A percentile compares a stretch with the other conserved stretches of the same genome.
These are phyloP conservation scores for Coelastrella sp. DNA, from an alignment of 139 green algal genomes.

Conservation along the genomic window DNA sequence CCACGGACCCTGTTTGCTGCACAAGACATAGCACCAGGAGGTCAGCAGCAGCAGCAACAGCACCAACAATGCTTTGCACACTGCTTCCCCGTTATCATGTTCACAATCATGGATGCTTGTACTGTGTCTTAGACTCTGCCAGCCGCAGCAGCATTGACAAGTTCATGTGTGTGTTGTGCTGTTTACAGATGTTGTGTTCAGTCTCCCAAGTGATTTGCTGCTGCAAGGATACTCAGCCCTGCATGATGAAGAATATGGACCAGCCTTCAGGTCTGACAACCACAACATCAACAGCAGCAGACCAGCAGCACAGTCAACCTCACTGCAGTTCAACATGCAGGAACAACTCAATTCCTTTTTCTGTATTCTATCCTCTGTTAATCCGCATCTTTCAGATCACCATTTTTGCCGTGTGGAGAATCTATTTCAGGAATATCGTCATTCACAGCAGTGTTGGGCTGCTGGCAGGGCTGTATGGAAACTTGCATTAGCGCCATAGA, in stretches of 20 bases:
- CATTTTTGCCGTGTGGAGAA: too few relatives aligned
- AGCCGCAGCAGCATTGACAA: background rate
- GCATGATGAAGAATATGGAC: constrained; percentile 12
- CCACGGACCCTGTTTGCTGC: constrained; percentile 26
- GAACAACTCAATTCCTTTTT: too few relatives aligned
- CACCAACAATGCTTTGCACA: background rate
- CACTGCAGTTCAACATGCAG: too few relatives aligned
- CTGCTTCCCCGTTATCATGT: background rate
- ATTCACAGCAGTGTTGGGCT: too few relatives aligned
- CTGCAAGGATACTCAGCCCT: constrained; percentile 14
- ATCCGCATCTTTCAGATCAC: too few relatives aligned
- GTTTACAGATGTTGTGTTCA: constrained; percentile 37
- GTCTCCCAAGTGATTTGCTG: constrained; percentile 11
- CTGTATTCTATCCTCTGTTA: too few relatives aligned
- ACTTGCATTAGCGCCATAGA: too few relatives aligned
- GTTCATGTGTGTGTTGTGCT: background rate
- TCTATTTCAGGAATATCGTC: too few relatives aligned
- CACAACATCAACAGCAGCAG: too few relatives aligned
- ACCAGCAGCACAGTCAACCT: too few relatives aligned
- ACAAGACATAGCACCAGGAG: constrained; percentile 16
- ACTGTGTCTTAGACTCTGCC: background rate
- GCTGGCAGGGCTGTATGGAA: too few relatives aligned
- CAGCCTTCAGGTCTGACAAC: constrained; percentile 29
- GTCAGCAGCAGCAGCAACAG: background rate
- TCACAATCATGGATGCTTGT: background rate